Percentiles rank a stretch among this genome's conserved stretches.
Conservation (phyloP, 495 filamentous ascomycete species). For the Tuber magnatum region DNA sequence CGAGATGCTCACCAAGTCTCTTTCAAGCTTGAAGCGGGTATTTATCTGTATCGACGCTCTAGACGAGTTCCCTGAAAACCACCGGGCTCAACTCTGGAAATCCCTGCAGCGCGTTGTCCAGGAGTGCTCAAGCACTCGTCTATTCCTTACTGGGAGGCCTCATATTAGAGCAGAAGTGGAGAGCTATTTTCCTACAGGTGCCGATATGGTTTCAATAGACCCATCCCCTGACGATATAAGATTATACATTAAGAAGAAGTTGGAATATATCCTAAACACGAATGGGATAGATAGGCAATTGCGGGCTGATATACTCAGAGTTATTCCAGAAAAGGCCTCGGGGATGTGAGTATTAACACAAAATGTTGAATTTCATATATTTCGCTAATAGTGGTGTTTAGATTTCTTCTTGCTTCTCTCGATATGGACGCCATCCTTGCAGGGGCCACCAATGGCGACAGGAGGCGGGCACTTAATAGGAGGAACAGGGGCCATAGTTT, state of each 20-base stretch:
- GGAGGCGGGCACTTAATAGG: background rate
- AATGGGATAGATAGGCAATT: background rate
- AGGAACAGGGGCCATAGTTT: background rate
- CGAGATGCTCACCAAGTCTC: background rate
- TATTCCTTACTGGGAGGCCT: no score
- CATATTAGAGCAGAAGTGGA: no score
- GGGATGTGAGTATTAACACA: background rate
- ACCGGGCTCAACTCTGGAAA: no score
- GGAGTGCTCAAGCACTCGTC: no score
- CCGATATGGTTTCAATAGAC: no score
- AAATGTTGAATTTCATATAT: background rate
- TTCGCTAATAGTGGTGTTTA: background rate
- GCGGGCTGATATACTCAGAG: background rate
- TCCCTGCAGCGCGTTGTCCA: no score
- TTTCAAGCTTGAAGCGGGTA: background rate
- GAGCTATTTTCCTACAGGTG: no score
- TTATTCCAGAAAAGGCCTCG: background rate
- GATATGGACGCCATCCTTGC: no score
- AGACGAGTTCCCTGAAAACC: no score
- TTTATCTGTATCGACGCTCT: background rate
- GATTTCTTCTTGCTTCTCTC: background rate
- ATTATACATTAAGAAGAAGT: background rate
- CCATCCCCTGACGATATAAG: background rate
- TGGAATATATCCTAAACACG: background rate
- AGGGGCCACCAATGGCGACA: no score